Evolutionary conservation across 2,329 filamentous ascomycete genomes (phyloP).

Genomic region (Meredithiella fracta): DNA sequence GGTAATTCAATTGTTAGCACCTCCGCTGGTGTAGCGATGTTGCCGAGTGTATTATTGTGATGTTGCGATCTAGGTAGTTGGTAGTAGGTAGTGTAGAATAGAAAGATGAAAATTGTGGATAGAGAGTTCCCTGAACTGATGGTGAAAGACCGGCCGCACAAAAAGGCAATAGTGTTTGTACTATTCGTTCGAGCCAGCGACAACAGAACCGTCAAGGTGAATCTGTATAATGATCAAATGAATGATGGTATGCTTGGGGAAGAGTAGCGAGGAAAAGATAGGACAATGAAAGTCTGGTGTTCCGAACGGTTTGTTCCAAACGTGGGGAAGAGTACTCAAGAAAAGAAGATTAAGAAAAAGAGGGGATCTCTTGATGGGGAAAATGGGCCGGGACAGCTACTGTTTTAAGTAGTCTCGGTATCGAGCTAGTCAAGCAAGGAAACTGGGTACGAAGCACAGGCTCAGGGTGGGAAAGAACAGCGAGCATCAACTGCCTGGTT

Average conservation of each 20-base stretch:
- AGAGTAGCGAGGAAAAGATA: not conserved
- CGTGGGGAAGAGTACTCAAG: not conserved
- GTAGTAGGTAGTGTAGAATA: not conserved
- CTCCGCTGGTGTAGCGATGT: not conserved
- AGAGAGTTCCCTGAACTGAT: not conserved
- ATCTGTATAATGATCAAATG: not conserved
- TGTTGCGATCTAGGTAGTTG: no score
- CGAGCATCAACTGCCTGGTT: not conserved
- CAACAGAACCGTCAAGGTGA: not conserved
- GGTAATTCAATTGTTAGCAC: no score
- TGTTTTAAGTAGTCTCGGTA: not conserved
- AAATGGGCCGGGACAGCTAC: not conserved
- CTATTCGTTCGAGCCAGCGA: not conserved
- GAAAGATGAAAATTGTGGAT: not conserved
- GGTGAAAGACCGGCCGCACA: not conserved
- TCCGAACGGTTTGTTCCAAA: no score
- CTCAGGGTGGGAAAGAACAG: not conserved
- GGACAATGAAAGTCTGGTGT: not conserved
- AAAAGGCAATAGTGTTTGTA: not conserved
- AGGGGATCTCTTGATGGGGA: not conserved
- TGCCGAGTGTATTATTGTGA: not conserved
- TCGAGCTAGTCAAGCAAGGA: no score
- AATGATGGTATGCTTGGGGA: not conserved
- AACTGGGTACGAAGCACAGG: not conserved
- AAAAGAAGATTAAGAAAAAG: not conserved